Percentiles rank a stretch among this genome's conserved stretches.
Conservation (phyloP, 2,329 filamentous ascomycete genomes). For the Cryphonectria naterciae region DNA sequence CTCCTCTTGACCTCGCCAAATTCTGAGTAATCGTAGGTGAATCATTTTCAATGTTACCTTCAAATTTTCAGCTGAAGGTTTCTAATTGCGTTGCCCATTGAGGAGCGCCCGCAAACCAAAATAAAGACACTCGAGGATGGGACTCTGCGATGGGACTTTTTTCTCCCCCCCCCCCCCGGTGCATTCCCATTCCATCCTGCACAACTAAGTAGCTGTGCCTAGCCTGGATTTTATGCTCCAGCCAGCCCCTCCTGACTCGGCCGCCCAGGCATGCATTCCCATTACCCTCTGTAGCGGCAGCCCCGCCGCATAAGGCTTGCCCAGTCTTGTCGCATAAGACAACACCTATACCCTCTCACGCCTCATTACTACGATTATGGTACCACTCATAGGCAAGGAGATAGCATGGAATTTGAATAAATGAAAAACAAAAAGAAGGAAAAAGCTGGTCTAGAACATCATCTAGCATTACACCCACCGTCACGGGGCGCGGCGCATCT, state of each 20-base stretch:
- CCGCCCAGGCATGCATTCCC: neutral
- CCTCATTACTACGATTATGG: neutral
- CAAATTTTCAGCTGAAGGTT: neutral
- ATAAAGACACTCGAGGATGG: neutral
- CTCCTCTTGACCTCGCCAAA: neutral
- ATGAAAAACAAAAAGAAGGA: neutral
- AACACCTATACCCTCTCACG: neutral
- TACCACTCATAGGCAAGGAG: neutral
- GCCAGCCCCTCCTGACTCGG: slow-evolving; percentile 4
- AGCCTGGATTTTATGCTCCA: neutral
- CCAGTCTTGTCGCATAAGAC: neutral
- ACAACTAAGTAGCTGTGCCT: neutral
- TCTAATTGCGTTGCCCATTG: too few species aligned
- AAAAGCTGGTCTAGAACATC: slow-evolving; percentile 1
- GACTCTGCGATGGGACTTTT: neutral
- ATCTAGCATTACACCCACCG: neutral
- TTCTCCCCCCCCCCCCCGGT: too few species aligned
- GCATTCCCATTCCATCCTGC: neutral
- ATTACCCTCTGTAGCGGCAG: neutral
- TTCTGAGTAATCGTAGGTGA: neutral
- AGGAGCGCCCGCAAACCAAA: too few species aligned
- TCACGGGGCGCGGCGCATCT: neutral
- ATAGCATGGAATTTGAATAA: neutral
- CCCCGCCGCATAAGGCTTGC: neutral
- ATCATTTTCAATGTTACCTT: neutral